Base-by-base conservation (phyloP, 331 rosid species). In the Erythrophleum ivorense region DNA sequence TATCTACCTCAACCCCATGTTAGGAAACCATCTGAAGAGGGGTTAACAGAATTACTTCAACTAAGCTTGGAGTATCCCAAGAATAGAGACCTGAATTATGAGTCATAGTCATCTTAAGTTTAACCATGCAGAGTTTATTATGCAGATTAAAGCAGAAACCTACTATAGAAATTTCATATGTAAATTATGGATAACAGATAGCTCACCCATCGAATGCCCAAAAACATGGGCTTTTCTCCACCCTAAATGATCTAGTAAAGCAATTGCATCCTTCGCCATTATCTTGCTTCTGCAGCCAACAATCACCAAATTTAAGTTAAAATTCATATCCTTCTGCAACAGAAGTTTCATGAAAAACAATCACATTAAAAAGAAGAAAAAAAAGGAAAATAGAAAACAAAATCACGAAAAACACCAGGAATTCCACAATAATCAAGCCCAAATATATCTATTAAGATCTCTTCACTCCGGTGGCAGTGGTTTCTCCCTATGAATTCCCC, bases 131-230 rank as follows among this genome's bases (percentile, higher is more conserved):
- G 7, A 73, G 36, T 54, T 57, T 11, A 60, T 41, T 9, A 12
- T 9, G 76, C 34, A 45, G 14, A 50, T 21, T 67, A 13, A 29
- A 18, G 15, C 50, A 48, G 14, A 77, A 66, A 67, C 50, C 48
- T 79, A 45, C n/a, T 72, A 45, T 16, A 71, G 11, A 54, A 41
- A 9, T 36, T 2, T 40, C 40, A 62, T 57, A n/a, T 21, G 65
- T 36, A 65, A 77, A 77, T 19, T 59, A 76, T 9, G 53, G 71
- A 53, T 34, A 57, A 74, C 3, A n/a, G 54, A 84, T 87, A 71
- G 71, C 92, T 88, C 85, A 92, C 99, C 98, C 99, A 96, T 96
- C 12, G 99, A 96, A 68, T 96, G 99, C 54, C 98, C 99, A 84
- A 93, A 91, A 79, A 93, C 82, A 85, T 96, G 99, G 18, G 95